Percentiles rank a stretch among this genome's conserved stretches.
These are phyloP conservation scores for Ascochyta rabiei DNA, from an alignment of 2,329 filamentous ascomycete genomes.

Conservation along the genomic window DNA sequence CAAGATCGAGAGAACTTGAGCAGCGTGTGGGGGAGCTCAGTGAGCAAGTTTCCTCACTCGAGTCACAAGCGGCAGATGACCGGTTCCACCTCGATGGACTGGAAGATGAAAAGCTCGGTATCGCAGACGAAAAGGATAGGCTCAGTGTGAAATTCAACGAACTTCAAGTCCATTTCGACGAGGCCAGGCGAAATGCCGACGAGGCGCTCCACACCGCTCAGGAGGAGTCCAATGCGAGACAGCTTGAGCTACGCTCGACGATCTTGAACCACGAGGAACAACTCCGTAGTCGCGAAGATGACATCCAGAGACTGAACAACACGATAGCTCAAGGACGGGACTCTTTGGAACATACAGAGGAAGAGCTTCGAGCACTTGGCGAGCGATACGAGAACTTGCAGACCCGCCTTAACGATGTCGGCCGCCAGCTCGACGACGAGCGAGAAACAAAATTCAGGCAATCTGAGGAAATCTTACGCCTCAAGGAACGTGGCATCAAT, in stretches of 20 bases:
- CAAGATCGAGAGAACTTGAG: slow-evolving; percentile 43
- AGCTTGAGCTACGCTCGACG: slow-evolving; percentile 45
- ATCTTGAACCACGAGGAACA: slow-evolving; percentile 27
- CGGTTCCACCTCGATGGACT: slow-evolving; percentile 42
- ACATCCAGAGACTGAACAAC: slow-evolving; percentile 16
- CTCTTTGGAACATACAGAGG: slow-evolving; percentile 18
- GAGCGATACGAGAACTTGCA: slow-evolving; percentile 42
- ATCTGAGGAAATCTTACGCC: slow-evolving; percentile 28
- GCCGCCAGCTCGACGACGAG: slow-evolving; percentile 34
- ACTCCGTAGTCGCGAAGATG: slow-evolving; percentile 9
- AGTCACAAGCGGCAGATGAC: slow-evolving; percentile 31
- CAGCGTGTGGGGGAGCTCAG: slow-evolving; percentile 40
- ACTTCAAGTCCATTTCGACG: slow-evolving; percentile 47
- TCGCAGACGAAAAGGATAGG: slow-evolving; percentile 43
- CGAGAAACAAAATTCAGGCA: slow-evolving; percentile 16
- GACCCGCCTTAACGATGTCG: slow-evolving; percentile 28
- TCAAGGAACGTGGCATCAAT: slow-evolving; percentile 26
- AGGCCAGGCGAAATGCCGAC: slow-evolving; percentile 43
- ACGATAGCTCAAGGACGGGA: slow-evolving; percentile 14
- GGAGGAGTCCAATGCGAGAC: slow-evolving; percentile 36
- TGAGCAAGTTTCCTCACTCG: slow-evolving; percentile 45
- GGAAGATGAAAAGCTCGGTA: slow-evolving; percentile 47
- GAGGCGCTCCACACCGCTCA: slow-evolving; percentile 30
- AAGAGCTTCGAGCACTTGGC: slow-evolving; percentile 14
- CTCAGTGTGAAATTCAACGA: slow-evolving; percentile 38